These are phyloP conservation scores for Plasmodium fragile DNA, from an alignment of 169 alveolate genomes.

Conservation along the genomic window DNA sequence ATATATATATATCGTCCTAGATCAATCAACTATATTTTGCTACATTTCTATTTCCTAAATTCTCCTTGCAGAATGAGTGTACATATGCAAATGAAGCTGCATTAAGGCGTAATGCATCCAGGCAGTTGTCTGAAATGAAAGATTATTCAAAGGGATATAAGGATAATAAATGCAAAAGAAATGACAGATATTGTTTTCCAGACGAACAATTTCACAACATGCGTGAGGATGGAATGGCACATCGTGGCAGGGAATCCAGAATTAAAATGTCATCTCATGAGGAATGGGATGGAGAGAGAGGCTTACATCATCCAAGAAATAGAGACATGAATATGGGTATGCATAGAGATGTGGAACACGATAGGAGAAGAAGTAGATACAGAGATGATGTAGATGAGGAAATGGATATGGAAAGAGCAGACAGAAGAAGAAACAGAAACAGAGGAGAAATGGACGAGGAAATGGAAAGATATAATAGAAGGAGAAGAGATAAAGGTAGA, in stretches of 20 bases:
- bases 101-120: not conserved
- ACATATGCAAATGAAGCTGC: not conserved
- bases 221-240: not conserved
- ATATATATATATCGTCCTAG: not conserved
- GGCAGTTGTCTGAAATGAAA: not conserved
- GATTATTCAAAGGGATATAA: not conserved
- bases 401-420: not conserved
- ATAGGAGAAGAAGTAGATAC: not conserved
- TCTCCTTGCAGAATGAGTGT: constrained; percentile 3
- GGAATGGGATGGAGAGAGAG: not conserved
- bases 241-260: not conserved
- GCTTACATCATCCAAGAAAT: not conserved
- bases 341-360: not conserved
- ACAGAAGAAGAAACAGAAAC: not conserved
- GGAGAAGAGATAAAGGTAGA: not conserved
- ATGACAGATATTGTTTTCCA: not conserved
- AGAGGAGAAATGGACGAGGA: not conserved
- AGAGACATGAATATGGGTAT: not conserved
- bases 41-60: not conserved
- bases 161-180: not conserved
- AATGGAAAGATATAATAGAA: not conserved
- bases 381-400: not conserved
- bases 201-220: not conserved
- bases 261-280: not conserved
- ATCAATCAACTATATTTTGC: not conserved